These are phyloP conservation scores for Fistulifera solaris DNA, from an alignment of 108 stramenopile genomes.

Conservation along the genomic window DNA sequence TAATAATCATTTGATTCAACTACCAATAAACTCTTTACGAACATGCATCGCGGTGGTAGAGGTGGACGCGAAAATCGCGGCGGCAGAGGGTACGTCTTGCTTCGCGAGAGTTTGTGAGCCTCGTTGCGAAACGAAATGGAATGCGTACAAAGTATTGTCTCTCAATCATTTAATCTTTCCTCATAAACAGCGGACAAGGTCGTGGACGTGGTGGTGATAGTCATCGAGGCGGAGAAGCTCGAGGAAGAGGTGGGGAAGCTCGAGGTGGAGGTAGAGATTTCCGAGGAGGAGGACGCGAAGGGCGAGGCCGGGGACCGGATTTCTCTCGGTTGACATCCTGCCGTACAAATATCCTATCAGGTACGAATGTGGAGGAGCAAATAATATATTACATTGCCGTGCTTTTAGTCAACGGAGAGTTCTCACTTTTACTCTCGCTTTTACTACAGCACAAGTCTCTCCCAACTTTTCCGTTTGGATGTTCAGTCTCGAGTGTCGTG, in stretches of 20 bases:
- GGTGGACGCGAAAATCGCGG: no score
- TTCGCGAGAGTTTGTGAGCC: no score
- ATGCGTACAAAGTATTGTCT: no score
- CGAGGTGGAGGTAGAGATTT: slow-evolving; percentile 13
- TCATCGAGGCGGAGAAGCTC: slow-evolving; percentile 10
- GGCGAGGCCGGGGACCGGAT: slow-evolving; percentile 26
- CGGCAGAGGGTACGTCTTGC: no score
- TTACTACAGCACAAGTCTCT: not conserved
- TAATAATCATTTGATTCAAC: no score
- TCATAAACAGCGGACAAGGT: not conserved
- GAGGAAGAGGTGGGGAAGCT: slow-evolving; percentile 4
- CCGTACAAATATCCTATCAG: slow-evolving; percentile 27
- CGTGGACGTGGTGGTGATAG: slow-evolving; percentile 6
- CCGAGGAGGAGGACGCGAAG: slow-evolving; percentile 15
- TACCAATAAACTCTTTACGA: no score
- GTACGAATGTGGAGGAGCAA: no score
- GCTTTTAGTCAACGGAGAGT: no score
- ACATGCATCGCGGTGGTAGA: no score
- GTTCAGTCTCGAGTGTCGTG: slow-evolving; percentile 24
- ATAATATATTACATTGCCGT: no score
- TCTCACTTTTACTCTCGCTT: not conserved
- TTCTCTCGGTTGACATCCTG: slow-evolving; percentile 17
- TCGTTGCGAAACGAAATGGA: no score
- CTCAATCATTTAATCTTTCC: no score
- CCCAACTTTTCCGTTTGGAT: slow-evolving; percentile 36